Conservation (phyloP, 345 rosid genomes). For the Lepidium africanum region DNA sequence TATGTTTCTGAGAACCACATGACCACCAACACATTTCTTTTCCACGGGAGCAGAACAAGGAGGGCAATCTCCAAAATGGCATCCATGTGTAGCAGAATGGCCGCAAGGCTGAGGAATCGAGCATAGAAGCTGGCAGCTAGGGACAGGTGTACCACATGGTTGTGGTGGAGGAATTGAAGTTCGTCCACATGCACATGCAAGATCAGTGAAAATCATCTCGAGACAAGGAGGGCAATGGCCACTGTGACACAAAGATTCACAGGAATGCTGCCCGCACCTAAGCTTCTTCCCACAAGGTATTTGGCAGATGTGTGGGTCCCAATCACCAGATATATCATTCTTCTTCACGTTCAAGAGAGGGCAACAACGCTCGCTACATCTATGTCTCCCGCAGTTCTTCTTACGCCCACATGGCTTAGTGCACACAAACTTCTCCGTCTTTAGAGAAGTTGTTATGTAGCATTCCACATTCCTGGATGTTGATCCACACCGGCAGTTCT, state of each 20-base stretch:
- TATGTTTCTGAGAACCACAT: conserved; percentile 87
- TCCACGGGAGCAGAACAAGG: conserved; percentile 89
- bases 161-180: conserved; percentile 92
- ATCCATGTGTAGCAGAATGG: conserved; percentile 81
- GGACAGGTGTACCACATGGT: conserved; percentile 88
- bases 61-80: conserved; percentile 97
- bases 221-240: conserved; percentile 97
- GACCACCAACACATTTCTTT: conserved; percentile 90
- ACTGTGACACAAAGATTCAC: conserved; percentile 84
- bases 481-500: conserved; percentile 77
- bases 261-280: conserved; percentile 86
- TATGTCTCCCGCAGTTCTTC: conserved; percentile 89
- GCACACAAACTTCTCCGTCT: conserved; percentile 54
- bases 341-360: conserved; percentile 53
- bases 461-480: conserved; percentile 71
- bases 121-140: conserved; percentile 85
- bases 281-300: conserved; percentile 86
- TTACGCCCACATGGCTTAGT: conserved; percentile 76
- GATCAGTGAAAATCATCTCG: conserved; percentile 76
- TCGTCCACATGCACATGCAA: conserved; percentile 89
- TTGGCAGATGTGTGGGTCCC: conserved; percentile 91
- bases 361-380: conserved; percentile 92
- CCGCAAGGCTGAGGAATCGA: conserved; percentile 79
- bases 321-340: conserved; percentile 37
- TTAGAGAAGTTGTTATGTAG: conserved; percentile 42